Evolutionary conservation across 768 basidiomycete species (phyloP).

Genomic region (Obba rivulosa): DNA sequence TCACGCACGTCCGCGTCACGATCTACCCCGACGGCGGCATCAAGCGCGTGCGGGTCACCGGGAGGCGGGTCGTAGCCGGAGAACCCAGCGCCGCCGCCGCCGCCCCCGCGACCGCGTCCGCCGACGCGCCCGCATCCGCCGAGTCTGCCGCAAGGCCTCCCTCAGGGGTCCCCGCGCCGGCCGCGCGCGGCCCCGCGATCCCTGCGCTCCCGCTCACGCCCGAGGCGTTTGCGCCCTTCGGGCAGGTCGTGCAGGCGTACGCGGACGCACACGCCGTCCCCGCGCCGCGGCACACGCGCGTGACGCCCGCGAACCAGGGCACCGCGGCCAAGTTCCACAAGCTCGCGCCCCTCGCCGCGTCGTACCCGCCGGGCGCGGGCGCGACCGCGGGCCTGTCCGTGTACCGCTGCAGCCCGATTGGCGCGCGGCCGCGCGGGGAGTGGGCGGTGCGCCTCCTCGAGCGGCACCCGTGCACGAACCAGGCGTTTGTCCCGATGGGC

Average conservation of each 20-base stretch:
- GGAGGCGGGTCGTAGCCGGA: constrained; percentile 40
- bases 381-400: constrained; percentile 75
- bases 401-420: constrained; percentile 71
- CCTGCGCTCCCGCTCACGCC: constrained; percentile 70
- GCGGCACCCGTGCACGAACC: constrained; percentile 84
- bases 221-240: constrained; percentile 85
- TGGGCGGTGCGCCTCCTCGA: constrained; percentile 74
- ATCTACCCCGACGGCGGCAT: constrained; percentile 95
- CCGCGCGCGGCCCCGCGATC: constrained; percentile 21
- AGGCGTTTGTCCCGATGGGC: constrained; percentile 95
- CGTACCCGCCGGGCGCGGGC: constrained; percentile 52
- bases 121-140: constrained; percentile 6
- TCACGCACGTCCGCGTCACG: constrained; percentile 82
- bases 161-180: background rate
- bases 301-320: constrained; percentile 83
- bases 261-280: constrained; percentile 56
- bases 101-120: background rate
- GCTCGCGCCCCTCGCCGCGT: constrained; percentile 62
- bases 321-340: constrained; percentile 94
- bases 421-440: constrained; percentile 37
- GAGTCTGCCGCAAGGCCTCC: constrained; percentile 3
- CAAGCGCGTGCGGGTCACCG: constrained; percentile 84
- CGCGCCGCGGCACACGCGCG: constrained; percentile 55
- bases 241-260: constrained; percentile 89
- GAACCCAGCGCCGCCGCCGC: background rate